Percentiles rank a stretch among this genome's conserved stretches.
These are phyloP conservation scores for Elongisporangium senticosum DNA, from an alignment of 352 stramenopile genomes.

Conservation along the genomic window DNA sequence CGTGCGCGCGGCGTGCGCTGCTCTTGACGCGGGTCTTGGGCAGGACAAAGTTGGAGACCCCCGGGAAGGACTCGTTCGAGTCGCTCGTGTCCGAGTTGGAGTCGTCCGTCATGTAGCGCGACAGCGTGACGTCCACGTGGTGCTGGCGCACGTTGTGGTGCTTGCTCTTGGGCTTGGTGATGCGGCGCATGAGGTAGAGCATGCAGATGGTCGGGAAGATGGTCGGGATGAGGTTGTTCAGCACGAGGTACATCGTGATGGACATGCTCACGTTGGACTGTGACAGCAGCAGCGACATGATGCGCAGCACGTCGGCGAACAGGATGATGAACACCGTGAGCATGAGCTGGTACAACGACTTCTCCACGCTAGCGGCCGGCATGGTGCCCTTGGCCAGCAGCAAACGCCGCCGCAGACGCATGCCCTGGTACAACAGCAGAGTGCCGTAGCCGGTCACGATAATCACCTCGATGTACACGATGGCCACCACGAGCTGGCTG, in stretches of 20 bases:
- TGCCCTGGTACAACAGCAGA: slow-evolving; percentile 67
- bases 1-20: neutral
- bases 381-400: slow-evolving; percentile 68
- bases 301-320: slow-evolving; percentile 60
- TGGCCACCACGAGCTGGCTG: slow-evolving; percentile 34
- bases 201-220: slow-evolving; percentile 88
- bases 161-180: slow-evolving; percentile 15
- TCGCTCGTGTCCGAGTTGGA: slow-evolving; percentile 14
- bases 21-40: slow-evolving; percentile 1
- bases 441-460: slow-evolving; percentile 64
- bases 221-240: slow-evolving; percentile 72
- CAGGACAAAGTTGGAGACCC: neutral
- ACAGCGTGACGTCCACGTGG: slow-evolving; percentile 11
- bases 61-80: slow-evolving; percentile 8
- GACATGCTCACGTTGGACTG: slow-evolving; percentile 40
- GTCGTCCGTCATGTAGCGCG: slow-evolving; percentile 4
- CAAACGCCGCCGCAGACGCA: slow-evolving; percentile 63
- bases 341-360: slow-evolving; percentile 77
- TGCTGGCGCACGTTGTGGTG: slow-evolving; percentile 14
- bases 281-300: slow-evolving; percentile 56
- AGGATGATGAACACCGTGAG: slow-evolving; percentile 79
- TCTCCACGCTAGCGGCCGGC: slow-evolving; percentile 58
- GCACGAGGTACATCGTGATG: slow-evolving; percentile 62
- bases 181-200: slow-evolving; percentile 83
- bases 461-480: slow-evolving; percentile 54